Base-by-base conservation (phyloP, 306 rosid genomes). In the Cucurbita ficifolia region DNA sequence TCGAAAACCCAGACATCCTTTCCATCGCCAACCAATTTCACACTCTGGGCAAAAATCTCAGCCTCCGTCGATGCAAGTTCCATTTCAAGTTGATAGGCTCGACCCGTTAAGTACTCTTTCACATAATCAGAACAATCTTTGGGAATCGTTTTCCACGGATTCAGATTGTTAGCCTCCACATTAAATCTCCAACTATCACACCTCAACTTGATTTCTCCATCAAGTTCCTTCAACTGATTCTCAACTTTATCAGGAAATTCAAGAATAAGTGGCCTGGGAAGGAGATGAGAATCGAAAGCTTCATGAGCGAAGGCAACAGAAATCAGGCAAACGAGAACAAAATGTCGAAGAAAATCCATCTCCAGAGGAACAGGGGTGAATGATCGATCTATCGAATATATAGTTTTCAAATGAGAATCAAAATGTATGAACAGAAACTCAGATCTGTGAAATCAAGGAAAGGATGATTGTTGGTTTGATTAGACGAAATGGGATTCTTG, bases 1-100 rank as follows among this genome's bases (percentile, higher is more conserved):
- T 94, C 98, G 22, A 94, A 94, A 76, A 94, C 39, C 98, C 97
- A 94, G 12, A 75, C 94, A 60, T 90, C 92, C 22, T 75, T 88
- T 2, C 95, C 97, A 83, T 94, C 98, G 10, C 76, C 87, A 8
- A 38, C 33, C 53, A 87, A 71, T 22, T 81, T 43, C 21, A 90
- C 78, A 78, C 69, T 85, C 81, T 72, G 83, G 0, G 91, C 99
- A 18, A n/a, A 89, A 40, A 62, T 58, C 46, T 2, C 80, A 3
- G 99, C 88, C 45, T 94, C 96, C 76, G 78, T 81, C 5, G 87
- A 80, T n/a, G 76, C 95, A 73, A 81, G 83, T 36, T 82, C 83
- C 2, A 94, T 76, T 58, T 94, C 99, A 46, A 78, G 58, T 2
- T 43, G 46, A 24, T 91, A 90, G 3, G 81, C 88, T 10, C 76